Percentiles rank a stretch among this genome's conserved stretches.
phyloP scores from a whole-genome alignment of 345 rosid genomes.

The Erucastrum elatum region DNA sequence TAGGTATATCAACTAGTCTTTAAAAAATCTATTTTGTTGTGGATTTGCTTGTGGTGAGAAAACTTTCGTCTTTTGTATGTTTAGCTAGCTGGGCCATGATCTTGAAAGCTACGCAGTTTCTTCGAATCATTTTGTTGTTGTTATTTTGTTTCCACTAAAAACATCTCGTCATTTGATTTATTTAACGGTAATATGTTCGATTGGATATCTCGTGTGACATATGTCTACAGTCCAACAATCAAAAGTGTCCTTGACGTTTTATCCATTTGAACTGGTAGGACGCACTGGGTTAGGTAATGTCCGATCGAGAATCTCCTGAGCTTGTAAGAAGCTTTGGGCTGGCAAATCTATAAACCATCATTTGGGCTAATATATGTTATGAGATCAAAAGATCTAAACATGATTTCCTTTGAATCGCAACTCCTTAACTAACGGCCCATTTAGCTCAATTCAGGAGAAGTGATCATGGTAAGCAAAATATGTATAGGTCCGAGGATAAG shows the following conservation, averaged over 20 bases:
- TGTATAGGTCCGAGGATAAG: background rate
- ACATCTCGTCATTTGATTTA: constrained; percentile 8
- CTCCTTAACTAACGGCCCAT: background rate
- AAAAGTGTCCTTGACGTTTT: background rate
- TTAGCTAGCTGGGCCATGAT: constrained; percentile 30
- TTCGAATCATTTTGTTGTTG: background rate
- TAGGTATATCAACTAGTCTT: background rate
- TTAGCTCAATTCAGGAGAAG: background rate
- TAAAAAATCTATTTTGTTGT: constrained; percentile 13
- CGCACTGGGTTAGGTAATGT: background rate
- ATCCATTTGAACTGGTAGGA: background rate
- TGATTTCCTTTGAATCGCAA: background rate
- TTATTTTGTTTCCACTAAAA: background rate
- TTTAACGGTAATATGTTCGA: background rate
- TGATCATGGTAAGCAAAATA: too few relatives aligned
- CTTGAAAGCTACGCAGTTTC: constrained; percentile 24
- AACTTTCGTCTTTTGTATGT: constrained; percentile 22
- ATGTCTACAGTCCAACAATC: background rate
- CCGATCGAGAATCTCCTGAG: background rate
- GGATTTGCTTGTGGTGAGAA: constrained; percentile 31
- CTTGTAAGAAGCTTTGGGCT: background rate
- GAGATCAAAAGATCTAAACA: background rate
- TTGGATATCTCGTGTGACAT: background rate
- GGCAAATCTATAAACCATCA: background rate
- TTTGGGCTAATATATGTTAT: background rate